Percentiles rank a stretch among this genome's conserved stretches.
Conservation (phyloP, 2,329 filamentous ascomycete species). For the Neofusicoccum kwambonambiense region DNA sequence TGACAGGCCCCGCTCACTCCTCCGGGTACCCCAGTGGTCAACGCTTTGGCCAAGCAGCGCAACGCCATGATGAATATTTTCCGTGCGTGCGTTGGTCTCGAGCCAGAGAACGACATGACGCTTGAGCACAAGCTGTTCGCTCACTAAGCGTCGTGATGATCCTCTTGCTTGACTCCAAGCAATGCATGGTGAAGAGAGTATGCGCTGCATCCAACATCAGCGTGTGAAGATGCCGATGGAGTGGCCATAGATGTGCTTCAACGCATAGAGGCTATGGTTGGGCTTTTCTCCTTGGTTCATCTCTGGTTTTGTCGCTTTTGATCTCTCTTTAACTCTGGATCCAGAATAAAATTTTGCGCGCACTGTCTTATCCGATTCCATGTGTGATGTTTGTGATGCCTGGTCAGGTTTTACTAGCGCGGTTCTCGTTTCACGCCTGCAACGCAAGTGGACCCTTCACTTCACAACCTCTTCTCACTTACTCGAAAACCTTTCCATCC, state of each 20-base stretch:
- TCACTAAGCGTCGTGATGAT: background rate
- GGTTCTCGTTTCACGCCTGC: background rate
- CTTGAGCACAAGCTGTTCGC: conserved; percentile 94
- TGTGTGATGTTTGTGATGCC: background rate
- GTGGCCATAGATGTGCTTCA: conserved; percentile 5
- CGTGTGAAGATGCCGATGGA: background rate
- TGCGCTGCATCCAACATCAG: conserved; percentile 15
- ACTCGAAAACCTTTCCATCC: too few species aligned
- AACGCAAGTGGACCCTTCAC: background rate
- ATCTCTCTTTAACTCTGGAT: background rate
- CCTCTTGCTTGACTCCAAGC: background rate
- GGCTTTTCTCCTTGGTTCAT: background rate
- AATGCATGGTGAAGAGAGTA: background rate
- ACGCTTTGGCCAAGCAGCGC: conserved; percentile 93
- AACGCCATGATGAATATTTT: conserved; percentile 96
- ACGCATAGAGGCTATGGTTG: background rate
- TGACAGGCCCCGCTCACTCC: conserved; percentile 83
- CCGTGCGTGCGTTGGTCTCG: conserved; percentile 92
- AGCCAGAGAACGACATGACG: conserved; percentile 98
- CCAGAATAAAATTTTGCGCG: background rate
- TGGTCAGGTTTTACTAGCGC: background rate
- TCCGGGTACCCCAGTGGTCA: conserved; percentile 91
- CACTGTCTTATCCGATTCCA: background rate
- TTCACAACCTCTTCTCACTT: background rate
- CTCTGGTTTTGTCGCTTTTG: background rate